phyloP scores from a whole-genome alignment of 148 eudicot species.

The Cornus controversa region DNA sequence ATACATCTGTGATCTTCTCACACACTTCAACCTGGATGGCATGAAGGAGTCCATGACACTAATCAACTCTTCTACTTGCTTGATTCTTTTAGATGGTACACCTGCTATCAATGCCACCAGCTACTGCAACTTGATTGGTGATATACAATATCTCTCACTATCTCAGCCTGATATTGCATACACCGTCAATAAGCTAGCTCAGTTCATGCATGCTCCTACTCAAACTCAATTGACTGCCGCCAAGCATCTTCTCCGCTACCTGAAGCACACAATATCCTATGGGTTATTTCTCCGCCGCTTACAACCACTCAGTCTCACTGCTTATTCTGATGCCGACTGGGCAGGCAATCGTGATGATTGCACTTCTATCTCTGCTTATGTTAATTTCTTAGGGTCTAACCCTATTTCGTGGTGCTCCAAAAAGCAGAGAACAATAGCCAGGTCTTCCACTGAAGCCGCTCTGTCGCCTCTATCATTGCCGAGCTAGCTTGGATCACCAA shows the following conservation, averaged over 20 bases:
- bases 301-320: neutral
- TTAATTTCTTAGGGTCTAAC: too few relatives aligned
- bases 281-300: neutral
- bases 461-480: too few relatives aligned
- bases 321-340: conserved; percentile 9
- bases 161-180: neutral
- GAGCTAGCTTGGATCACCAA: too few relatives aligned
- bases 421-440: too few relatives aligned
- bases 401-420: too few relatives aligned
- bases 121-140: neutral
- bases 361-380: too few relatives aligned
- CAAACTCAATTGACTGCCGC: neutral
- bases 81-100: neutral
- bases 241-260: neutral
- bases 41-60: neutral
- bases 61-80: neutral
- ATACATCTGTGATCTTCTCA: neutral
- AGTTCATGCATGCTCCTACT: neutral
- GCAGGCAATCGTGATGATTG: too few relatives aligned
- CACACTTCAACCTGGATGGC: neutral
- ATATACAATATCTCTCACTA: neutral
- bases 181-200: neutral
- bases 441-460: too few relatives aligned
- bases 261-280: neutral
- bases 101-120: too few relatives aligned